phyloP scores from a whole-genome alignment of 2,329 filamentous ascomycete species.

The Fusarium musae region DNA sequence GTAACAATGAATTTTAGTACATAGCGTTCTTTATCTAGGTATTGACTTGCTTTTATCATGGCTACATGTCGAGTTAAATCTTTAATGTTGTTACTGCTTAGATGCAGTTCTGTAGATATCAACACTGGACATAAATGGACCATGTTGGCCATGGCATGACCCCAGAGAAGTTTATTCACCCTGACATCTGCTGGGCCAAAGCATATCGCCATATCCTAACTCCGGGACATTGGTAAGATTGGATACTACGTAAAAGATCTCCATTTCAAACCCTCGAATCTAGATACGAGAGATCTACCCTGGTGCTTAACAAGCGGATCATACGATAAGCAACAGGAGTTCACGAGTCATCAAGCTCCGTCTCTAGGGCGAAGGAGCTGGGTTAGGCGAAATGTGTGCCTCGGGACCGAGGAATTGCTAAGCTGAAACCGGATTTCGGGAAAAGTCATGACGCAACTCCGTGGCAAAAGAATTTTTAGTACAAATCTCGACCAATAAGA shows the following conservation, averaged over 20 bases:
- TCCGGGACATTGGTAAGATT: constrained; percentile 7
- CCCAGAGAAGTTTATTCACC: neutral
- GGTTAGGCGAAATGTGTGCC: neutral
- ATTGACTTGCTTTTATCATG: fast-evolving
- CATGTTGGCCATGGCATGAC: neutral
- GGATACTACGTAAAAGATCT: neutral
- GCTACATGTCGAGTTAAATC: neutral
- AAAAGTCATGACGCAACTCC: constrained; percentile 11
- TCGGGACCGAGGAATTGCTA: neutral
- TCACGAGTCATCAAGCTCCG: constrained; percentile 5
- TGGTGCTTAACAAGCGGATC: constrained; percentile 23
- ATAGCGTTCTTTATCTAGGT: fast-evolving
- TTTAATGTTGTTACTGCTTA: fast-evolving
- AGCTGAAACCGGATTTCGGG: constrained; percentile 19
- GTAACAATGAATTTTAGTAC: no score
- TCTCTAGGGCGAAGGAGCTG: neutral
- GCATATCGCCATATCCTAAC: neutral
- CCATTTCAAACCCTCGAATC: neutral
- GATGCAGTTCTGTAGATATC: fast-evolving
- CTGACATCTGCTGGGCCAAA: neutral
- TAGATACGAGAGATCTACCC: constrained; percentile 26
- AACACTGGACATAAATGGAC: neutral
- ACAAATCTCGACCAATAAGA: neutral
- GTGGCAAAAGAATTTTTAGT: neutral
- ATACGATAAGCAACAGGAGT: constrained; percentile 15